Percentiles rank a stretch among this genome's conserved stretches.
These are phyloP conservation scores for Schrenkiella parvula DNA, from an alignment of 345 rosid species.

Conservation along the genomic window DNA sequence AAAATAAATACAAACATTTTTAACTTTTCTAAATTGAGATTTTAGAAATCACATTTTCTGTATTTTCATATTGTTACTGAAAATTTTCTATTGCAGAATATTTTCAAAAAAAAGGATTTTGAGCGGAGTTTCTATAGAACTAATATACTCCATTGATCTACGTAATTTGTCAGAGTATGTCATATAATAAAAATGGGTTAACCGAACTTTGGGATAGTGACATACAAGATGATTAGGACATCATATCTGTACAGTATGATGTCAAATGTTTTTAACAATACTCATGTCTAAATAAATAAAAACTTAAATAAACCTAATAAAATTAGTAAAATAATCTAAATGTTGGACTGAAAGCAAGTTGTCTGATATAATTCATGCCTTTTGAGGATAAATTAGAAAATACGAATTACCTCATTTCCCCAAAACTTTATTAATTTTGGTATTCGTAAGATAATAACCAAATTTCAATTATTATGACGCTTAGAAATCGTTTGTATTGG, in stretches of 20 bases:
- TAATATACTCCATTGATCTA: neutral
- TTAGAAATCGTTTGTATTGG: conserved; percentile 12
- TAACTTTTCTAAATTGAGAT: no score
- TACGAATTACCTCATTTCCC: neutral
- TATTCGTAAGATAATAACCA: neutral
- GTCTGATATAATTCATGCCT: conserved; percentile 6
- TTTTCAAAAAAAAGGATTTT: no score
- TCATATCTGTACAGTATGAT: conserved; percentile 1
- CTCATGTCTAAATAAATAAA: neutral
- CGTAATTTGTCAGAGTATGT: neutral
- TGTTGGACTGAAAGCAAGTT: conserved; percentile 5
- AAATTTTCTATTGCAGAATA: no score
- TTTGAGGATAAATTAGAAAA: neutral
- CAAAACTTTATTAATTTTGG: conserved; percentile 2
- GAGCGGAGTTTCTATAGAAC: neutral
- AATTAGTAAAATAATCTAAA: neutral
- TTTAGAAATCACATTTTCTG: no score
- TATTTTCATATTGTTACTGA: no score
- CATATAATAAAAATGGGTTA: neutral
- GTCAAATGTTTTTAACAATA: neutral
- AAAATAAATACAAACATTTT: no score
- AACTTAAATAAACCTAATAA: neutral
- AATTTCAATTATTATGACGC: neutral
- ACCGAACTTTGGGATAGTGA: conserved; percentile 15
- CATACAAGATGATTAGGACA: neutral